These are phyloP conservation scores for Ophiobolus disseminans DNA, from an alignment of 2,329 filamentous ascomycete species.

Conservation along the genomic window DNA sequence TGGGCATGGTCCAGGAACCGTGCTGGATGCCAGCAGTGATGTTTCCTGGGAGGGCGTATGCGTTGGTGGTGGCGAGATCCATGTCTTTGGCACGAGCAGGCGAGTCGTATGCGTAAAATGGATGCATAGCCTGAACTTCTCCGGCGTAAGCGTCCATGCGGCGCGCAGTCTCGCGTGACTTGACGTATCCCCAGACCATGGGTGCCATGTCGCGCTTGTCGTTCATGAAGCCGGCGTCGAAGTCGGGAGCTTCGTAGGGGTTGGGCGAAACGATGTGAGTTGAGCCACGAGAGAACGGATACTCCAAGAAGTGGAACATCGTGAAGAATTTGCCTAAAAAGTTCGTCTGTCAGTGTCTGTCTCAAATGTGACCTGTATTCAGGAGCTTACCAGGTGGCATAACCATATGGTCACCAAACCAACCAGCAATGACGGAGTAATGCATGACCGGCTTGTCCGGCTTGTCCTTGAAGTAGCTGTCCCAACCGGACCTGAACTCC, in stretches of 20 bases:
- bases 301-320: constrained; percentile 28
- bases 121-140: constrained; percentile 70
- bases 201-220: constrained; percentile 84
- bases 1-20: constrained; percentile 71
- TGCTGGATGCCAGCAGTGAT: constrained; percentile 75
- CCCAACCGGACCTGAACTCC: constrained; percentile 77
- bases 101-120: constrained; percentile 74
- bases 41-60: constrained; percentile 76
- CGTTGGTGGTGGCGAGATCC: constrained; percentile 76
- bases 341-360: no score
- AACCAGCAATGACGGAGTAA: constrained; percentile 72
- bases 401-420: constrained; percentile 59
- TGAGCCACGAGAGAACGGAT: constrained; percentile 54
- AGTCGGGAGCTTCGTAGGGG: constrained; percentile 77
- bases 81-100: constrained; percentile 74
- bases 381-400: constrained; percentile 82
- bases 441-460: constrained; percentile 89
- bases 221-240: constrained; percentile 85
- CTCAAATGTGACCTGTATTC: no score
- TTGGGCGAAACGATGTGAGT: constrained; percentile 75
- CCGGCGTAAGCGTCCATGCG: constrained; percentile 80
- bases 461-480: constrained; percentile 84
- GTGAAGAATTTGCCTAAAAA: constrained; percentile 60
- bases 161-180: constrained; percentile 79
- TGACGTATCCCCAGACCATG: constrained; percentile 82